Evolutionary conservation across 495 filamentous ascomycete genomes (phyloP), one percentile per base, ranked within the genome.

Genomic region (Gamarada debralockiae): DNA sequence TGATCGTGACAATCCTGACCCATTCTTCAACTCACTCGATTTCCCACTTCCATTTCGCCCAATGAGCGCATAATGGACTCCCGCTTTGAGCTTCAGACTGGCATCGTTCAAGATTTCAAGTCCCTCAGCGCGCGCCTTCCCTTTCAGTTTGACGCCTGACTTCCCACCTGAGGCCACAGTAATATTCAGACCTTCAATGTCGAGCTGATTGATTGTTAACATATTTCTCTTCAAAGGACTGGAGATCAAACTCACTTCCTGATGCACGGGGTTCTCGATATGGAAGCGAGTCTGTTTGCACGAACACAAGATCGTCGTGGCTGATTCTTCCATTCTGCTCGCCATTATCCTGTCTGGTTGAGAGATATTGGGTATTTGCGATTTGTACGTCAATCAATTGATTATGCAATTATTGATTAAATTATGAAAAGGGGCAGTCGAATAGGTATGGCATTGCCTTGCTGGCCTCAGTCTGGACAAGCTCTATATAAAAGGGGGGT

Each of bases 11-110:
- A 18, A 12, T 14, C 18, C 24, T 17, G 22, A 0, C 7, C 12
- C 25, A 4, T 2, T 8, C 7, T 9, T 9, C 37, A 20, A 58
- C 80, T 67, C 61, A 88, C 84, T 93, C 15, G 84, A 88, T 65
- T 93, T 93, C 5, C 89, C 89, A 3, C 81, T 80, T 1, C 89
- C 89, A 71, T 93, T 93, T 20, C 86, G 73, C 0, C 88, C 88
- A 18, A 91, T 69, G 8, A 93, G 66, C 0, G 84, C 88, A 71
- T 92, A 92, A 43, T 83, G 76, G 22, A 80, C 69, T 0, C 87
- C 86, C 10, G 77, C 77, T 61, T 89, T 86, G 21, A 93, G 70
- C 33, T 80, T 79, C 25, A 92, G 67, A 43, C 82, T 80, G 1
- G 80, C 85, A 70, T 86, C 79, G 15, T 67, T 68, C 15, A 93